Evolutionary conservation across 2,329 filamentous ascomycete species (phyloP), one percentile per base, ranked within the genome.

Genomic region (Periconia macrospinosa): DNA sequence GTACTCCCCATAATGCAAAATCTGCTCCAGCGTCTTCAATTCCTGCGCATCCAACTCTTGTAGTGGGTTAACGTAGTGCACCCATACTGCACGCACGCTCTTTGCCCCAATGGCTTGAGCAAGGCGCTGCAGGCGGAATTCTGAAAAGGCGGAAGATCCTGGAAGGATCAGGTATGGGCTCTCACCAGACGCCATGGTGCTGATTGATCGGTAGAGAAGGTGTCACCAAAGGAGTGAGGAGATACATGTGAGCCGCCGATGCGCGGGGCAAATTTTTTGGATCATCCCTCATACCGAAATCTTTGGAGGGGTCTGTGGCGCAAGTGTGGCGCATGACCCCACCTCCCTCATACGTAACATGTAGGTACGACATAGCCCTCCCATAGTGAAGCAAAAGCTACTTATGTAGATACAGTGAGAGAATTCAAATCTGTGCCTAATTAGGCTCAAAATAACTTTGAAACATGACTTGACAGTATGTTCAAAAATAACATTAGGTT

Each of bases 1-100:
- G 73, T 74, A 74, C 37, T 79, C 81, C 46, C 84, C 85, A 65
- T 88, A 86, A 49, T 80, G 79, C 46, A 88, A 76, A 27, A 88
- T 74, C 66, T 86, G 83, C 62, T 85, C 78, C 49, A 88, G 70
- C 2, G 81, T 76, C 37, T 76, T 73, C 51, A 79, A 75, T 60
- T 86, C 78, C 33, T 77, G 71, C 10, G 75, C 71, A 52, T 58
- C 58, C 45, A 81, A 64, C 49, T 69, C 65, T 53, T 65, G 65
- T 45, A 64, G 53, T 2, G 78, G 78, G 47, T 79, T 75, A 56
- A 81, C 73, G 67, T 79, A 81, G 63, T 81, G 79, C 52, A 80
- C 68, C 78, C 78, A 81, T 23, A 81, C 70, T n/a, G 78, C 78
- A 59, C 77, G 74, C 47, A 80, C 74, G 55, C 78, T 69, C 47